Conservation (phyloP, 805 yeast species). For the Wickerhamomyces tratensis region DNA sequence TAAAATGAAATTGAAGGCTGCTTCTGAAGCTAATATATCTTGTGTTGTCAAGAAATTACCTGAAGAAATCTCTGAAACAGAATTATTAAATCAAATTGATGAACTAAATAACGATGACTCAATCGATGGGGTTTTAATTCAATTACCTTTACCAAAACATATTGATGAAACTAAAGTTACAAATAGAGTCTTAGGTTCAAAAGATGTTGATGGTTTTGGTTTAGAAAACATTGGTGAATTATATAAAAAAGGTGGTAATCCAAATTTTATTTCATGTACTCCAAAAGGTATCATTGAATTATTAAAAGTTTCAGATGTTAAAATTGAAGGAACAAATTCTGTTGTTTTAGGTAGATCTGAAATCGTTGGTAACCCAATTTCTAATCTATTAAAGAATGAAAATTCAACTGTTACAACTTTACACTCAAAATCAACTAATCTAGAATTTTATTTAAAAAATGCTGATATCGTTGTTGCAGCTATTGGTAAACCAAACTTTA, state of each 20-base stretch:
- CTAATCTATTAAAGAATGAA: conserved; percentile 57
- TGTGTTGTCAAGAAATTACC: conserved; percentile 55
- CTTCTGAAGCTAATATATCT: conserved; percentile 55
- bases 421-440: conserved; percentile 54
- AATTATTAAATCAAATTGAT: conserved; percentile 42
- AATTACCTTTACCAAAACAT: conserved; percentile 68
- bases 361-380: conserved; percentile 77
- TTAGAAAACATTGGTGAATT: conserved; percentile 71
- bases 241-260: conserved; percentile 62
- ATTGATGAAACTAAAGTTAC: conserved; percentile 61
- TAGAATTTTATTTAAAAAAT: conserved; percentile 38
- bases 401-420: conserved; percentile 72
- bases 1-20: conserved; percentile 71
- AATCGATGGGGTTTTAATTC: conserved; percentile 69
- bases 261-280: conserved; percentile 71
- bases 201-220: conserved; percentile 82
- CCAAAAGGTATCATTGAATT: conserved; percentile 73
- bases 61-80: conserved; percentile 44
- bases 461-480: conserved; percentile 80
- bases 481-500: conserved; percentile 60
- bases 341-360: conserved; percentile 81
- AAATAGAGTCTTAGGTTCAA: conserved; percentile 50
- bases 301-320: conserved; percentile 45
- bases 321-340: conserved; percentile 58
- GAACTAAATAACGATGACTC: conserved; percentile 46